Percentiles rank a stretch among this genome's conserved stretches.
Evolutionary conservation across 2,329 filamentous ascomycete species (phyloP).

Genomic region (Thielaviopsis ethacetica): DNA sequence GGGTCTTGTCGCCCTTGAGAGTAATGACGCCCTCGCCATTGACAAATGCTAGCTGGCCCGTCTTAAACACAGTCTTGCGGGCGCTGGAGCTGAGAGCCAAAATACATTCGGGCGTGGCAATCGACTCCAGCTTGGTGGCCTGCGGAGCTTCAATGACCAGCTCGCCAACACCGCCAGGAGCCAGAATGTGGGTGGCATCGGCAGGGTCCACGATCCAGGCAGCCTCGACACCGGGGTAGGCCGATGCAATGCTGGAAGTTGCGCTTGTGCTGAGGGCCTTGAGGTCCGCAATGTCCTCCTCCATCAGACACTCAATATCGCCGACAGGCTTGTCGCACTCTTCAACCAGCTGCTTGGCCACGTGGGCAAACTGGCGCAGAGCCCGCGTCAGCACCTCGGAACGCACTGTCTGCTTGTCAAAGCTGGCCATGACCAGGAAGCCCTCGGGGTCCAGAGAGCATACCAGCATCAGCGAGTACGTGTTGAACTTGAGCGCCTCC

Average conservation of each 20-base stretch:
- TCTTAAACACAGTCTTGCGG: conserved; percentile 21
- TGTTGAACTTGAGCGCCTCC: conserved; percentile 42
- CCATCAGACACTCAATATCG: conserved; percentile 20
- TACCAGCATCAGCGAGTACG: conserved; percentile 48
- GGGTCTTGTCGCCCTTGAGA: conserved; percentile 15
- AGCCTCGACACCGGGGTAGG: conserved; percentile 17
- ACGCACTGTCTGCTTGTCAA: conserved; percentile 43
- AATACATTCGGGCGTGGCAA: conserved; percentile 19
- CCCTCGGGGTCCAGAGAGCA: conserved; percentile 40
- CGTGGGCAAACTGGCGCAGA: conserved; percentile 32
- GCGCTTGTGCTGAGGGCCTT: conserved; percentile 16
- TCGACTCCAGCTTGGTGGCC: conserved; percentile 15
- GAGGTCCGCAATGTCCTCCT: conserved; percentile 21
- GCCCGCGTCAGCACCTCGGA: conserved; percentile 34
- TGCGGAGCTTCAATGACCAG: conserved; percentile 23
- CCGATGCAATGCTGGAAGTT: conserved; percentile 14
- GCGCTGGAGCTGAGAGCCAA: conserved; percentile 8
- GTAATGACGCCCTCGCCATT: conserved; percentile 18
- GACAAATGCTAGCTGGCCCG: conserved; percentile 25
- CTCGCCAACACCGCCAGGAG: conserved; percentile 27
- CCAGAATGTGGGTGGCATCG: conserved; percentile 21
- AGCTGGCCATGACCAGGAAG: conserved; percentile 45
- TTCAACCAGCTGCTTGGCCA: conserved; percentile 33
- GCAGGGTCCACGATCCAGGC: conserved; percentile 26
- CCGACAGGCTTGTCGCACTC: conserved; percentile 19